These are phyloP conservation scores for Phytophthora palmivora DNA, from an alignment of 352 stramenopile species.

Conservation along the genomic window DNA sequence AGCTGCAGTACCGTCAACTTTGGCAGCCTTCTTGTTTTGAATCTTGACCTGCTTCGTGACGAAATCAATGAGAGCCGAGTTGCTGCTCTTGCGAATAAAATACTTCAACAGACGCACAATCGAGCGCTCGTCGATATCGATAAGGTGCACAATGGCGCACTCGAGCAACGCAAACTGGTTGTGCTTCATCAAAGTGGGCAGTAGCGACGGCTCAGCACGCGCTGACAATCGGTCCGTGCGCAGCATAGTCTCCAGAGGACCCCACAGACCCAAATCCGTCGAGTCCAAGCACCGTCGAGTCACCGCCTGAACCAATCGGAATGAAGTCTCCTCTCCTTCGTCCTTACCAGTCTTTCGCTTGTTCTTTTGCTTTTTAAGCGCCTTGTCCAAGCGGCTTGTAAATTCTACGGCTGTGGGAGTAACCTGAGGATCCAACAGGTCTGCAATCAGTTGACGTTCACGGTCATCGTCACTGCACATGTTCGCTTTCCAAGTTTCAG, in stretches of 20 bases:
- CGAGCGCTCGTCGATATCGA: conserved; percentile 81
- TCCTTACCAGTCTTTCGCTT: conserved; percentile 29
- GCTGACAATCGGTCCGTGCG: conserved; percentile 66
- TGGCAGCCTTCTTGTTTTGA: conserved; percentile 13
- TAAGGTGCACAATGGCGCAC: conserved; percentile 62
- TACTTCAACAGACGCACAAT: conserved; percentile 78
- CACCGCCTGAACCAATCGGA: conserved; percentile 65
- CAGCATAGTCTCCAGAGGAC: conserved; percentile 57
- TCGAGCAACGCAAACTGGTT: conserved; percentile 74
- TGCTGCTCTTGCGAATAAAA: conserved; percentile 70
- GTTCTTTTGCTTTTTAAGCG: conserved; percentile 42
- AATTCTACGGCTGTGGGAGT: conserved; percentile 55
- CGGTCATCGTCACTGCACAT: conserved; percentile 55
- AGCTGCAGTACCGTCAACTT: conserved; percentile 27
- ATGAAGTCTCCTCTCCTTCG: conserved; percentile 44
- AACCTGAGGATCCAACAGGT: conserved; percentile 49
- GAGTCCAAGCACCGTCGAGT: conserved; percentile 68
- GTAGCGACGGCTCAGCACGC: conserved; percentile 62
- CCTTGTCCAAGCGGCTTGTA: conserved; percentile 55
- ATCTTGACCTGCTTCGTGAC: conserved; percentile 32
- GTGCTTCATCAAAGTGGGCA: conserved; percentile 73
- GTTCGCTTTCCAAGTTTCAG: conserved; percentile 52
- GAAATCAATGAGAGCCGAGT: conserved; percentile 45
- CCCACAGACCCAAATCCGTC: conserved; percentile 61
- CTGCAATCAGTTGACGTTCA: conserved; percentile 65